These are phyloP conservation scores for Ambrosia hybrid DNA, from an alignment of 140 eudicot genomes.

Conservation along the genomic window DNA sequence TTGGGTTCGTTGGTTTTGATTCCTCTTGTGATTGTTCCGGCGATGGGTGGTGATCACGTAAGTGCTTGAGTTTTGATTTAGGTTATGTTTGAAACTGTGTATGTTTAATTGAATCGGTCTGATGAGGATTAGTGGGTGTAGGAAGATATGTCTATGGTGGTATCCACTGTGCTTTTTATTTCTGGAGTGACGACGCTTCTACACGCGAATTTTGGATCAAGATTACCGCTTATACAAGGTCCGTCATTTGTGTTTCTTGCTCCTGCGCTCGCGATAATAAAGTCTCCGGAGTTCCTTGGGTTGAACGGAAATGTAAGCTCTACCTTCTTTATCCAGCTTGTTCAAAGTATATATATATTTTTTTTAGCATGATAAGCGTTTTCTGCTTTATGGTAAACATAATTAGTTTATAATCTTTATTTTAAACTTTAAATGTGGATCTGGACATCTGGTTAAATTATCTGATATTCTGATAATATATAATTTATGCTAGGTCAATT, in stretches of 20 bases:
- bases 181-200: constrained; percentile 88
- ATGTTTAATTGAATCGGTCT: constrained; percentile 29
- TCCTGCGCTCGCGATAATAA: constrained; percentile 89
- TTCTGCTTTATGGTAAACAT: background rate
- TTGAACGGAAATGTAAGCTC: constrained; percentile 79
- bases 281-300: constrained; percentile 85
- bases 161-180: constrained; percentile 83
- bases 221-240: constrained; percentile 93
- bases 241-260: constrained; percentile 96
- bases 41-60: constrained; percentile 96
- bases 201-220: constrained; percentile 83
- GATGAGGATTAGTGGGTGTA: constrained; percentile 51
- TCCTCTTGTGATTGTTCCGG: constrained; percentile 95
- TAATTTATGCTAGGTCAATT: background rate
- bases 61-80: constrained; percentile 36
- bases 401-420: too few relatives aligned
- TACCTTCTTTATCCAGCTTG: background rate
- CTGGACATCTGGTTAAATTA: too few relatives aligned
- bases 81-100: background rate
- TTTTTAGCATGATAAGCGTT: background rate
- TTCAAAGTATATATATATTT: background rate
- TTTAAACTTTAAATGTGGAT: background rate
- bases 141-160: constrained; percentile 91
- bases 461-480: background rate
- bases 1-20: constrained; percentile 80